A percentile compares a stretch with the other conserved stretches of the same genome.
Evolutionary conservation across 1,139 yeast species (phyloP).

Genomic region (Geotrichum restrictum): DNA sequence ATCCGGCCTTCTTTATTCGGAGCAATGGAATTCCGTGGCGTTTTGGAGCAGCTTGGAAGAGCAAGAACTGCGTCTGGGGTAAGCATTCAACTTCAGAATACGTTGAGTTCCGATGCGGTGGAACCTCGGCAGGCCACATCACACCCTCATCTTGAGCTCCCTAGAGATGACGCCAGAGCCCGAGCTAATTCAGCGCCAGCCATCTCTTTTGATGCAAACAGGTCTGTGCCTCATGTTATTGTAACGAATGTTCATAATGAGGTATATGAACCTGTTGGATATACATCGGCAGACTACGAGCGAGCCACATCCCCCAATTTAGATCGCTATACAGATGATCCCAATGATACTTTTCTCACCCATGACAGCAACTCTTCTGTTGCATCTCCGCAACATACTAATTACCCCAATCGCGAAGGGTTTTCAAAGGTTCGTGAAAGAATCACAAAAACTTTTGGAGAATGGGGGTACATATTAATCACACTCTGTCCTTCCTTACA

Average conservation of each 20-base stretch:
- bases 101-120: neutral
- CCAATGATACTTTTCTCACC: neutral
- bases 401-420: neutral
- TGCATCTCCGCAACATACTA: neutral
- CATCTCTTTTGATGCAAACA: too few species aligned
- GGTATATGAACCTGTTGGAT: slow-evolving; percentile 5
- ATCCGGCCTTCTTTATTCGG: slow-evolving; percentile 45
- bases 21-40: slow-evolving; percentile 43
- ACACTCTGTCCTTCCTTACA: slow-evolving; percentile 32
- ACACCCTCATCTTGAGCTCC: neutral
- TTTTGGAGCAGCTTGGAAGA: slow-evolving; percentile 26
- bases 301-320: slow-evolving; percentile 13
- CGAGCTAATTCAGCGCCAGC: neutral
- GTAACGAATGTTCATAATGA: slow-evolving; percentile 20
- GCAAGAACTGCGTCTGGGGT: slow-evolving; percentile 18
- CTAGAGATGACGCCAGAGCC: neutral
- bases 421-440: neutral
- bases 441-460: neutral
- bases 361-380: neutral
- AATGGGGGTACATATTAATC: slow-evolving; percentile 17
- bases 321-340: slow-evolving; percentile 15
- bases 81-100: slow-evolving; percentile 15
- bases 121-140: slow-evolving; percentile 5
- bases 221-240: slow-evolving; percentile 22
- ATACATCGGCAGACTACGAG: slow-evolving; percentile 17